These are phyloP conservation scores for Dispira parvispora DNA, from an alignment of 192 early-diverging fungal species.

Conservation along the genomic window DNA sequence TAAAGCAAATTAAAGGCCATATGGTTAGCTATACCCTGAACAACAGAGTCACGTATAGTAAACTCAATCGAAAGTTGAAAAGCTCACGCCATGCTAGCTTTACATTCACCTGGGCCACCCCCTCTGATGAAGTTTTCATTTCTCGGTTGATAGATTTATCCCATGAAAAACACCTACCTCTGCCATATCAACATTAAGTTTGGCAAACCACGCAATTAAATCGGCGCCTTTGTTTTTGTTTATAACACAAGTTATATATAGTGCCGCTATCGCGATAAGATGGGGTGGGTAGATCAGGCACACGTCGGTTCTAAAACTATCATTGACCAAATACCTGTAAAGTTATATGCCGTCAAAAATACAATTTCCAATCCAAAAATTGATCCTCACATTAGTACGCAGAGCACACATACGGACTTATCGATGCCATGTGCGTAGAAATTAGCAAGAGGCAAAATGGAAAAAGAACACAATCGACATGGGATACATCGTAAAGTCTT, in stretches of 20 bases:
- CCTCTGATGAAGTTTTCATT: neutral
- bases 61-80: too few relatives aligned
- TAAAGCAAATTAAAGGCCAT: neutral
- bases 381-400: too few relatives aligned
- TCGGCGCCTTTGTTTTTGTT: constrained; percentile 18
- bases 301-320: constrained; percentile 63
- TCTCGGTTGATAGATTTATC: neutral
- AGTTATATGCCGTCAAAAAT: too few relatives aligned
- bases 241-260: constrained; percentile 46
- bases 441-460: too few relatives aligned
- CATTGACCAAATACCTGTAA: constrained; percentile 55
- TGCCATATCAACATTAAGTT: constrained; percentile 63
- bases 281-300: constrained; percentile 76
- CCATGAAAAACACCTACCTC: constrained; percentile 26
- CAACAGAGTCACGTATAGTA: neutral
- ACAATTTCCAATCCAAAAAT: too few relatives aligned
- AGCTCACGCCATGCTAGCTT: too few relatives aligned
- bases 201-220: constrained; percentile 64
- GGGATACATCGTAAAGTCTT: too few relatives aligned
- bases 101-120: too few relatives aligned
- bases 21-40: constrained; percentile 5
- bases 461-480: too few relatives aligned
- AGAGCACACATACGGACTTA: too few relatives aligned
- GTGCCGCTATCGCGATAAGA: constrained; percentile 65
- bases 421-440: too few relatives aligned